phyloP scores from a whole-genome alignment of 768 basidiomycete genomes.

The Mycena belliarum region DNA sequence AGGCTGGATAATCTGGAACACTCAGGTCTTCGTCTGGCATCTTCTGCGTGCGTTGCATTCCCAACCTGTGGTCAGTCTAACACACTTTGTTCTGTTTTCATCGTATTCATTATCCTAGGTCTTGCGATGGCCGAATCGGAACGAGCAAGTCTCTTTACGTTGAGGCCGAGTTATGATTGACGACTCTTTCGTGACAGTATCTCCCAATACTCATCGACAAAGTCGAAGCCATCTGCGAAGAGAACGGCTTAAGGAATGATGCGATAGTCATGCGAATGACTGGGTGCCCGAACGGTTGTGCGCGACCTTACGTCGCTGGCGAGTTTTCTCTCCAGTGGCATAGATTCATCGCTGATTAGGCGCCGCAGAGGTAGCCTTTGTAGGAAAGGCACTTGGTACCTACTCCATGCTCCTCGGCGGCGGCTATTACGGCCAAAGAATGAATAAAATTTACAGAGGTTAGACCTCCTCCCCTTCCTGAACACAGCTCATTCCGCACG shows the following conservation, averaged over 20 bases:
- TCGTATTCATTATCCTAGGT: constrained; percentile 21
- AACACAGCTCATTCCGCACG: background rate
- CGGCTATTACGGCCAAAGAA: constrained; percentile 89
- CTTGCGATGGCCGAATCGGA: constrained; percentile 57
- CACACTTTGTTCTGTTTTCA: background rate
- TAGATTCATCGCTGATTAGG: constrained; percentile 1
- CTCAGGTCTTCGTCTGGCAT: constrained; percentile 79
- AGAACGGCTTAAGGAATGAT: constrained; percentile 90
- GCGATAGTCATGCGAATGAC: constrained; percentile 99
- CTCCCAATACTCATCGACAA: constrained; percentile 91
- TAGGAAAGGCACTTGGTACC: constrained; percentile 91
- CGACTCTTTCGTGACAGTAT: constrained; percentile 51
- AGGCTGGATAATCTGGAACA: constrained; percentile 86
- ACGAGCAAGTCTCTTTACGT: constrained; percentile 37
- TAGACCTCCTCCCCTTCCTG: constrained; percentile 9
- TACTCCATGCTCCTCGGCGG: constrained; percentile 97
- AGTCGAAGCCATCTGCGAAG: constrained; percentile 93
- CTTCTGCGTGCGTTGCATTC: constrained; percentile 96
- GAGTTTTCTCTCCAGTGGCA: constrained; percentile 25
- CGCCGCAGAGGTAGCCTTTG: constrained; percentile 83
- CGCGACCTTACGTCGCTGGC: constrained; percentile 91
- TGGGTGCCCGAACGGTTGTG: constrained; percentile 93
- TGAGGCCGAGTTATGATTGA: background rate
- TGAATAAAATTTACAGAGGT: constrained; percentile 96
- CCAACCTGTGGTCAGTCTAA: constrained; percentile 80